Base-by-base conservation (phyloP, 2,329 filamentous ascomycete genomes). In the Leptographium radiaticola region DNA sequence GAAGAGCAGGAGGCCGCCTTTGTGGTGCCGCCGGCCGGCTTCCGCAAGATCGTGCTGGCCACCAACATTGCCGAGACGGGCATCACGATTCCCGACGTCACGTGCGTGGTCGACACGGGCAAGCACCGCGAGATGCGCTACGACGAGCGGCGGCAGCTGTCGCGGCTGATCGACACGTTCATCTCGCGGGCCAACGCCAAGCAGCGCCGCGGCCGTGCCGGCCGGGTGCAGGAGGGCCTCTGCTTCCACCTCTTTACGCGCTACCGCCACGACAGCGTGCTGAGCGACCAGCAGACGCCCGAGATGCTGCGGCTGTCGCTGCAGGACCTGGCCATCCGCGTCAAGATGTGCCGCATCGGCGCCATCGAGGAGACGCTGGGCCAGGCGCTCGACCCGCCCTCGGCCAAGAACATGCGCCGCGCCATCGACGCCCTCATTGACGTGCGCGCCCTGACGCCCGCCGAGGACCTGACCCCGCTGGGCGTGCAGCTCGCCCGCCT, bases 1-100 rank as follows among this genome's bases (percentile, higher is more conserved):
- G 91, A 97, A 62, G 93, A 98, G 57, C 93, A 98, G 66, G 91
- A 98, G 68, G 84, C 86, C 38, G 93, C 93, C 0, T 98, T 98
- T 65, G 73, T 88, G 7, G 71, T 95, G 0, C 93, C 93, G 7
- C 89, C 90, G 1, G 76, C 75, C 4, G 91, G 91, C 0, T 75
- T 83, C 54, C 80, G 90, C 58, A 98, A 98, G 70, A 93, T 98
- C 59, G 91, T 98, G 2, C 77, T 98, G 53, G 90, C 93, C 2
- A 98, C 93, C 15, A 98, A 98, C 64, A 98, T 98, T 66, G 93
- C 93, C 6, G 93, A 98, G 67, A 98, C 93, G 0, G 93, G 93
- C 72, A 95, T 98, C 64, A 98, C 93, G 0, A 98, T 98, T 59
- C 93, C 93, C 1, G 93, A 98, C 65, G 88, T 98, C 34, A 97